Conservation (phyloP, 768 basidiomycete species). For the Tylopilus sp. region DNA sequence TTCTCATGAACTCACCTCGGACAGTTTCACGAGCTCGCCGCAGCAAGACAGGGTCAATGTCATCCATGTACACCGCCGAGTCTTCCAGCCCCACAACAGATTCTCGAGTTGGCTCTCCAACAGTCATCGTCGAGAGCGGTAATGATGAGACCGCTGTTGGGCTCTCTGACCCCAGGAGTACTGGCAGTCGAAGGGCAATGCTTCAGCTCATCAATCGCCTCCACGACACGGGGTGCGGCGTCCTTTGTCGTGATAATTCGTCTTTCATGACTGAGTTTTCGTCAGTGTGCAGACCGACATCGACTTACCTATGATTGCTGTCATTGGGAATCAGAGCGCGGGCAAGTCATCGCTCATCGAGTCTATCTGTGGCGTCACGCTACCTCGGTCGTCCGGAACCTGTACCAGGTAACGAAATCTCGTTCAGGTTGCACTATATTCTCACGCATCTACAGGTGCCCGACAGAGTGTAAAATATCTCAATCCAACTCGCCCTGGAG, state of each 20-base stretch:
- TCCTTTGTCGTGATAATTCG: not conserved
- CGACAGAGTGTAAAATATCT: conserved; percentile 54
- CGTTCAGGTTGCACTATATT: not conserved
- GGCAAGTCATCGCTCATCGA: conserved; percentile 77
- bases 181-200: conserved; percentile 44
- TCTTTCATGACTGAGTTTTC: not conserved
- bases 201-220: conserved; percentile 59
- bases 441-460: conserved; percentile 40
- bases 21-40: not conserved
- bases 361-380: conserved; percentile 66
- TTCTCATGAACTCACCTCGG: not conserved
- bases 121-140: not conserved
- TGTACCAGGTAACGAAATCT: conserved; percentile 62
- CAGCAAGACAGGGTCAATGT: not conserved
- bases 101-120: not conserved
- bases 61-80: not conserved
- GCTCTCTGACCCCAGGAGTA: conserved; percentile 45
- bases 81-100: not conserved
- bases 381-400: conserved; percentile 70
- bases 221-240: conserved; percentile 55
- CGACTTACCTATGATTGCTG: conserved; percentile 70
- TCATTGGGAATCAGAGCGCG: conserved; percentile 69
- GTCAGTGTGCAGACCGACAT: conserved; percentile 64
- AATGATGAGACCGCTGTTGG: conserved; percentile 39
- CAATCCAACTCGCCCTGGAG: conserved; percentile 42